These are phyloP conservation scores for Trichoderma pleuroti DNA, from an alignment of 2,329 filamentous ascomycete species.

Conservation along the genomic window DNA sequence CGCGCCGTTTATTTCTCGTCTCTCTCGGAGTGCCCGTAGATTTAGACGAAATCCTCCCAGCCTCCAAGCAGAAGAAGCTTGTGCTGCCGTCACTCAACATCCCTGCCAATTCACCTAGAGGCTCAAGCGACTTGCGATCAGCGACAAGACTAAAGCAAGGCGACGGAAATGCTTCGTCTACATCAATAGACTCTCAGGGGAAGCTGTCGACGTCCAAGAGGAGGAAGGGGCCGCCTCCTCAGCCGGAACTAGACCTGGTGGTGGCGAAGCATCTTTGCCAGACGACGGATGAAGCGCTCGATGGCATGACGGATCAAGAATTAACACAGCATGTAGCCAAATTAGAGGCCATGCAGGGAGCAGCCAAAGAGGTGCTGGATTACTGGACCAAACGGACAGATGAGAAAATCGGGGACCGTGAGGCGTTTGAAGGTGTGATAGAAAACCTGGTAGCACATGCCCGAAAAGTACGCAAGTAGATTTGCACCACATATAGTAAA, in stretches of 20 bases:
- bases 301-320: constrained; percentile 75
- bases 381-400: constrained; percentile 87
- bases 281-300: constrained; percentile 79
- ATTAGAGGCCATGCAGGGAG: constrained; percentile 65
- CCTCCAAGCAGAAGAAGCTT: constrained; percentile 97
- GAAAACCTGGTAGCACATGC: constrained; percentile 94
- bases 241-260: constrained; percentile 75
- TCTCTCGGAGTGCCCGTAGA: constrained; percentile 95
- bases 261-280: constrained; percentile 73
- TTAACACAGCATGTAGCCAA: constrained; percentile 66
- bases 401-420: constrained; percentile 83
- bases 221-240: constrained; percentile 59
- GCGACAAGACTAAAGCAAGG: constrained; percentile 45
- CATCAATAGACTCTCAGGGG: constrained; percentile 58
- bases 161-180: constrained; percentile 52
- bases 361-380: constrained; percentile 72
- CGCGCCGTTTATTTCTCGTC: constrained; percentile 89
- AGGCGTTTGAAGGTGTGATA: constrained; percentile 94
- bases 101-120: constrained; percentile 51
- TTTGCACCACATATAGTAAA: background rate
- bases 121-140: constrained; percentile 52
- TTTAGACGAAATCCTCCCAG: constrained; percentile 92
- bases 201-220: constrained; percentile 45
- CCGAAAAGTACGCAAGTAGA: constrained; percentile 73
- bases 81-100: constrained; percentile 86